Evolutionary conservation across 2,329 filamentous ascomycete species (phyloP), one percentile per base, ranked within the genome.

Genomic region (Colletotrichum neosansevieriae): DNA sequence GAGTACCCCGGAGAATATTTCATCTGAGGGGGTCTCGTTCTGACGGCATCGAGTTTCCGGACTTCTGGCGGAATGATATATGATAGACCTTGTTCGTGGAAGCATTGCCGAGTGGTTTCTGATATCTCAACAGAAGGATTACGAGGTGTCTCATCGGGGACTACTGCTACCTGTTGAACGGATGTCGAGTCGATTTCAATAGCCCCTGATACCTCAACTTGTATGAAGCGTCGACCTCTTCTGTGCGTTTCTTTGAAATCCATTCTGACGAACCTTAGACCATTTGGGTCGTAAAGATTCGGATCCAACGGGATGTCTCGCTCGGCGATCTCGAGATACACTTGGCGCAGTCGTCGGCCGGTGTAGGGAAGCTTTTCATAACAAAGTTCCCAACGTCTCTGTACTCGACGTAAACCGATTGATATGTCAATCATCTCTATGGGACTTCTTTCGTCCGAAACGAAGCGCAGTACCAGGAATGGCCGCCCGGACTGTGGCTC

Each of bases 221-320:
- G 53, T 10, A 63, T 49, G n/a, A 63, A 58, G 11, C 61, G 53
- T 32, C 61, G 61, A 6, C 61, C 61, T 10, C 53, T 15, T 3
- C 44, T 15, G 12, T 58, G 32, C 3, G 32, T 49, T 10, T 58
- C 61, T 13, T 15, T 58, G 54, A 29, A 29, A 5, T 47, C 32
- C 13, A 58, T 17, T 9, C 32, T 50, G 4, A 63, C 45, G 13
- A 38, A 57, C 0, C 42, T 29, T 1, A 63, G 54, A 2, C 34
- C 53, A 7, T 49, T 49, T 9, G 53, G 29, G 19, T 24, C 4
- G 3, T 45, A 58, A 4, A 38, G 17, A 2, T 13, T 1, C 15
- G 12, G 10, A 3, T 63, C 29, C 5, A 13, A 17, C 1, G 10
- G 3, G 11, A 44, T 54, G 0, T 54, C 34, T 17, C 36, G 5